A percentile compares a stretch with the other conserved stretches of the same genome.
phyloP scores from a whole-genome alignment of 2,329 filamentous ascomycete species.

The Ascochyta rabiei region DNA sequence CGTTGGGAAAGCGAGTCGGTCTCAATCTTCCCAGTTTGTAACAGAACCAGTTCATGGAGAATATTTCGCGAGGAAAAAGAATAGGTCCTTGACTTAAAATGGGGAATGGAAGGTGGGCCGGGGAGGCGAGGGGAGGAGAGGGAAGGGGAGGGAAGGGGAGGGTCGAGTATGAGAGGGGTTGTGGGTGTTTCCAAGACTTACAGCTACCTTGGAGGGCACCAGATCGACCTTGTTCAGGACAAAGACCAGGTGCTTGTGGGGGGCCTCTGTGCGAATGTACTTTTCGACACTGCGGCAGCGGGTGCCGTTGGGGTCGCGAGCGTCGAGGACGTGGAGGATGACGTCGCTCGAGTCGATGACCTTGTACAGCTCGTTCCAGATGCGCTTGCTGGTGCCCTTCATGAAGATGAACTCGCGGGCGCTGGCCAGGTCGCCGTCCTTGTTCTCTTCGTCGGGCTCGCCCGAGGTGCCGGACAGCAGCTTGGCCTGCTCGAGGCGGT shows the following conservation, averaged over 20 bases:
- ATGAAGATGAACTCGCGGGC: conserved; percentile 77
- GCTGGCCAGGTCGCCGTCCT: conserved; percentile 50
- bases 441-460: conserved; percentile 58
- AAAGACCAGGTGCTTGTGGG: conserved; percentile 94
- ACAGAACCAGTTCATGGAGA: conserved; percentile 85
- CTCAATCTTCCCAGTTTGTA: conserved; percentile 99
- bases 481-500: conserved; percentile 78
- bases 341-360: conserved; percentile 96
- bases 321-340: conserved; percentile 67
- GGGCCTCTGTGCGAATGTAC: conserved; percentile 89
- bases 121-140: conserved; percentile 12
- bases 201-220: conserved; percentile 88
- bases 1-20: conserved; percentile 68
- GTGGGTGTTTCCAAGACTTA: conserved; percentile 74
- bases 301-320: conserved; percentile 64
- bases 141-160: conserved; percentile 14
- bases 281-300: conserved; percentile 90
- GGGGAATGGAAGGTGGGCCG: conserved; percentile 65
- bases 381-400: conserved; percentile 90
- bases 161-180: no score
- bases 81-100: conserved; percentile 90
- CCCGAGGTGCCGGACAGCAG: conserved; percentile 74
- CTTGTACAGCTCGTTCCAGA: conserved; percentile 88
- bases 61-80: conserved; percentile 53
- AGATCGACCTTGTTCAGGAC: conserved; percentile 91